phyloP scores from a whole-genome alignment of 148 eudicot genomes.

The Amaranthus hypochondriacus region DNA sequence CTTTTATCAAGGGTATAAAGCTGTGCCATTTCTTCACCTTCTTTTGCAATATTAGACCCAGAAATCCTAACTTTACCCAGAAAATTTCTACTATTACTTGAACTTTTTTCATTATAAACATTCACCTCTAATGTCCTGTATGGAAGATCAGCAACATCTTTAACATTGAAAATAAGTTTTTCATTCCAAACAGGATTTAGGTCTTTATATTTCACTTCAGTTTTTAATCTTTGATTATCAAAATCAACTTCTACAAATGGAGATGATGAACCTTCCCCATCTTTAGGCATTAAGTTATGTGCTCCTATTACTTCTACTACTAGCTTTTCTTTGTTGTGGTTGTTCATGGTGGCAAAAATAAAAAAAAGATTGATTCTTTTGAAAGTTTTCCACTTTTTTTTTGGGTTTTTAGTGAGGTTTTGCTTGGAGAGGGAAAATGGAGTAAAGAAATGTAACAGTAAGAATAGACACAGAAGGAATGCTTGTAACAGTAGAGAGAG shows the following conservation, averaged over 20 bases:
- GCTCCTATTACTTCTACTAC: constrained; percentile 89
- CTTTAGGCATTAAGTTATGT: constrained; percentile 88
- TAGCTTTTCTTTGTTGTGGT: constrained; percentile 57
- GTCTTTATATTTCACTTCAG: constrained; percentile 62
- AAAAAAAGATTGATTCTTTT: too few relatives aligned
- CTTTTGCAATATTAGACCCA: constrained; percentile 52
- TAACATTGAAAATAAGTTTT: constrained; percentile 63
- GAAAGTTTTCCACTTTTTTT: background rate
- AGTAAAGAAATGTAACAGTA: constrained; percentile 1
- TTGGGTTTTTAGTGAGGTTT: constrained; percentile 9
- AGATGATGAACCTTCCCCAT: constrained; percentile 90
- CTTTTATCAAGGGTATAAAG: constrained; percentile 70
- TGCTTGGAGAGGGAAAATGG: background rate
- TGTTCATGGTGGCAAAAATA: background rate
- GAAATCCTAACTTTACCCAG: constrained; percentile 70
- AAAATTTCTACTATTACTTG: constrained; percentile 70
- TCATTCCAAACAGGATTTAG: constrained; percentile 93
- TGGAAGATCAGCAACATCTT: constrained; percentile 62
- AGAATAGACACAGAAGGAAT: background rate
- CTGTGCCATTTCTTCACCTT: constrained; percentile 58
- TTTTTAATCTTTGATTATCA: constrained; percentile 54
- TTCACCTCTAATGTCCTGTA: constrained; percentile 63
- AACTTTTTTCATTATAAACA: constrained; percentile 65
- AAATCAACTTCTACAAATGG: constrained; percentile 85
- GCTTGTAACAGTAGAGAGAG: constrained; percentile 25